Conservation (phyloP, 1,284 basidiomycete genomes). For the Ceratobasidium sp. region DNA sequence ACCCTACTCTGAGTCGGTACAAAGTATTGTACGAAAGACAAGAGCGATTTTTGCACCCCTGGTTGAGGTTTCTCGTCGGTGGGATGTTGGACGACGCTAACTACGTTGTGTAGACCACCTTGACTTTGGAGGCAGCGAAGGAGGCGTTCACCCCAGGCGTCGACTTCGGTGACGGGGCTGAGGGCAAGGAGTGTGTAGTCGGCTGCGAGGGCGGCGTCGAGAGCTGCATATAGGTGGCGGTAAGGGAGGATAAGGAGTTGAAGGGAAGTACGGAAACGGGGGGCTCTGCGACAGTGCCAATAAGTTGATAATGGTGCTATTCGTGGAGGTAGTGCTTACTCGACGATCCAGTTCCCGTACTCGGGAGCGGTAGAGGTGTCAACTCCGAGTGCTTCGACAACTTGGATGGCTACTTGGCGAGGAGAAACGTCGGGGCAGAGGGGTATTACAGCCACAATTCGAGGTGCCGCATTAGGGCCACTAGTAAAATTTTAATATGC, state of each 20-base stretch:
- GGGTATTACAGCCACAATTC: conserved; percentile 83
- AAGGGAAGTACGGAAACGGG: conserved; percentile 88
- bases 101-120: conserved; percentile 71
- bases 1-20: conserved; percentile 82
- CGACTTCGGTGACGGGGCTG: conserved; percentile 84
- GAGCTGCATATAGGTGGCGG: conserved; percentile 75
- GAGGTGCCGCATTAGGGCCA: conserved; percentile 80
- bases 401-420: conserved; percentile 63
- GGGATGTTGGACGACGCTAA: conserved; percentile 64
- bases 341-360: conserved; percentile 71
- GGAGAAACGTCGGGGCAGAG: conserved; percentile 75
- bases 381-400: conserved; percentile 75
- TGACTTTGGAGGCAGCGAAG: conserved; percentile 89
- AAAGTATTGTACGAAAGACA: conserved; percentile 96
- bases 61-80: conserved; percentile 57
- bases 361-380: conserved; percentile 65
- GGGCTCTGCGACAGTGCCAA: conserved; percentile 63
- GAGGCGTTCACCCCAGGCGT: conserved; percentile 87
- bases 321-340: conserved; percentile 59
- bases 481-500: conserved; percentile 51
- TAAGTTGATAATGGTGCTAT: not conserved
- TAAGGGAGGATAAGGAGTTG: conserved; percentile 85
- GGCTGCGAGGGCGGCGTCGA: conserved; percentile 89
- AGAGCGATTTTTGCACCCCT: conserved; percentile 81
- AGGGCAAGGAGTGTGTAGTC: conserved; percentile 92